Percentiles rank a stretch among this genome's conserved stretches.
These are phyloP conservation scores for Acrocalymma vagum DNA, from an alignment of 2,329 filamentous ascomycete genomes.

Conservation along the genomic window DNA sequence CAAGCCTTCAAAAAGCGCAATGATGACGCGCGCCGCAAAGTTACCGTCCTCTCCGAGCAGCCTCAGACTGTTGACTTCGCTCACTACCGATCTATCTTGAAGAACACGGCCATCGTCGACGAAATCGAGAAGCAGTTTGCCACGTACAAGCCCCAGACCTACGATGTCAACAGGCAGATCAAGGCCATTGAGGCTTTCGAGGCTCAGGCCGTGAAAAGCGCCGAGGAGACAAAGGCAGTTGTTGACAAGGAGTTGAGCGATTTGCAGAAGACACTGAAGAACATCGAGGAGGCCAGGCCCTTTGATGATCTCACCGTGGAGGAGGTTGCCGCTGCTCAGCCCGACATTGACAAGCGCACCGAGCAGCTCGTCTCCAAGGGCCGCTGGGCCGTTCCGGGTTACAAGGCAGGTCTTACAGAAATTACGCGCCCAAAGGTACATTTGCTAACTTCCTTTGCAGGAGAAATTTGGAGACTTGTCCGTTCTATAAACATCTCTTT, in stretches of 20 bases:
- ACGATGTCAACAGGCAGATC: slow-evolving; percentile 92
- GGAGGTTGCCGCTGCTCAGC: slow-evolving; percentile 91
- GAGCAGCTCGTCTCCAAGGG: slow-evolving; percentile 94
- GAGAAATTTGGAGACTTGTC: slow-evolving; percentile 99
- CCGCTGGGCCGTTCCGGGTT: slow-evolving; percentile 97
- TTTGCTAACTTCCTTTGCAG: slow-evolving; percentile 67
- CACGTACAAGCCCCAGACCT: slow-evolving; percentile 88
- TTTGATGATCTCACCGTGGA: slow-evolving; percentile 98
- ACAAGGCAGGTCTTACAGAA: slow-evolving; percentile 82
- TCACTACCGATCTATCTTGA: slow-evolving; percentile 89
- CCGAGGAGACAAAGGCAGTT: slow-evolving; percentile 94
- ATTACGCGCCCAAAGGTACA: background rate
- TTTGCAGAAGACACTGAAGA: slow-evolving; percentile 91
- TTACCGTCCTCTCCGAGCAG: slow-evolving; percentile 83
- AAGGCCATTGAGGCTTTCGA: slow-evolving; percentile 99
- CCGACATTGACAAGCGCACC: slow-evolving; percentile 98
- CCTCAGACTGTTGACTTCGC: slow-evolving; percentile 90
- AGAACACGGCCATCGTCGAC: slow-evolving; percentile 94
- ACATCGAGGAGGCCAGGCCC: slow-evolving; percentile 94
- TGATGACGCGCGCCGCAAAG: slow-evolving; percentile 95
- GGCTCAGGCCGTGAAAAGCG: slow-evolving; percentile 95
- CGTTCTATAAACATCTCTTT: slow-evolving; percentile 73
- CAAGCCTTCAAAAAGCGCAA: slow-evolving; percentile 99
- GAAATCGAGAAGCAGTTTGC: slow-evolving; percentile 97
- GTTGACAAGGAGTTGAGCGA: slow-evolving; percentile 95